Conservation (phyloP, 768 basidiomycete genomes). For the Tulasnella sp. region DNA sequence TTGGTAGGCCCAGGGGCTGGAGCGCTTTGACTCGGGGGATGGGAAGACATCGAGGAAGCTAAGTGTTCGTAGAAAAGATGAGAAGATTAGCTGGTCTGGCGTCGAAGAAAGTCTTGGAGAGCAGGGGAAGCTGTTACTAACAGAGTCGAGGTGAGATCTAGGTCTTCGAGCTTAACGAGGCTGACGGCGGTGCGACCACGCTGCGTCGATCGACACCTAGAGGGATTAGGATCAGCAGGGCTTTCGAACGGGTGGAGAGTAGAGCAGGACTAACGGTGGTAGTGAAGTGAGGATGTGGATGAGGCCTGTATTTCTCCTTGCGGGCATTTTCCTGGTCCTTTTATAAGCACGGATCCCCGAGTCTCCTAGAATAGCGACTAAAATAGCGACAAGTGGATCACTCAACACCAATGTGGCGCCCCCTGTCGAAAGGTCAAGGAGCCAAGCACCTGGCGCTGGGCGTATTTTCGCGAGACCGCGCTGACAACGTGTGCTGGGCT, state of each 20-base stretch:
- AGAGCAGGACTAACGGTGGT: neutral
- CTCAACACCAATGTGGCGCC: neutral
- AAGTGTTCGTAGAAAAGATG: neutral
- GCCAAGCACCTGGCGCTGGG: neutral
- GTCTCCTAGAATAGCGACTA: neutral
- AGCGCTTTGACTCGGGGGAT: neutral
- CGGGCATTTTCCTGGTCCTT: neutral
- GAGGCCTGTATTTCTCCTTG: slow-evolving; percentile 1
- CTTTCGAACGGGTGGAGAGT: neutral
- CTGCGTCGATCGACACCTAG: neutral
- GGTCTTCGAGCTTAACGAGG: neutral
- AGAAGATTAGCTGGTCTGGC: neutral
- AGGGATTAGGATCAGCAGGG: neutral
- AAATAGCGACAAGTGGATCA: neutral
- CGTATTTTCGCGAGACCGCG: neutral
- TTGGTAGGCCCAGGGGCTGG: neutral
- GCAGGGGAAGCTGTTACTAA: neutral
- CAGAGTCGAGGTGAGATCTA: neutral
- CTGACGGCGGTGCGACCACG: neutral
- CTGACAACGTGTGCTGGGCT: neutral
- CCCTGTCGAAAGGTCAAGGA: neutral
- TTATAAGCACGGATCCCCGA: neutral
- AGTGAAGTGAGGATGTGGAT: neutral
- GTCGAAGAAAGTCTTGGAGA: neutral
- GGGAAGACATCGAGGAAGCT: neutral